These are phyloP conservation scores for Hypoxylon sp. DNA, from an alignment of 2,329 filamentous ascomycete genomes.

Conservation along the genomic window DNA sequence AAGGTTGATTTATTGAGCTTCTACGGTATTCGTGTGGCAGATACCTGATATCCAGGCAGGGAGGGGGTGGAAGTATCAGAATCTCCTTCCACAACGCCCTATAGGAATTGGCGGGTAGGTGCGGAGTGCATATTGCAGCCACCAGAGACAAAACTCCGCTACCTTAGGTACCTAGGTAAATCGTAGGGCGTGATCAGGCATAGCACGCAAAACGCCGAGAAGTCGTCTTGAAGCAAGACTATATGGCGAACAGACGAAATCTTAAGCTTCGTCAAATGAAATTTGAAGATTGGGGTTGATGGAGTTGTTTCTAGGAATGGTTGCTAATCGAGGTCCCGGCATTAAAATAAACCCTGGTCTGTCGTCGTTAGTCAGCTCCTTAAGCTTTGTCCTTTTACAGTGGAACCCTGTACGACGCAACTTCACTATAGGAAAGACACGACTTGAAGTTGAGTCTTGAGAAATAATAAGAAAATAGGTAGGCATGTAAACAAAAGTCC, in stretches of 20 bases:
- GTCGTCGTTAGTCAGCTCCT: not conserved
- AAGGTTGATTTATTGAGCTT: not conserved
- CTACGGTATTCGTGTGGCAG: not conserved
- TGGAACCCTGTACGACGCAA: not conserved
- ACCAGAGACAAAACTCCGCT: constrained; percentile 1
- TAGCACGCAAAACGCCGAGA: not conserved
- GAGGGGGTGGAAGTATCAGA: not conserved
- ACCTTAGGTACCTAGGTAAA: not conserved
- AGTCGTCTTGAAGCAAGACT: not conserved
- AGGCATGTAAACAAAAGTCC: not conserved
- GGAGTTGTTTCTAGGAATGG: not conserved
- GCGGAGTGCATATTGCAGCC: constrained; percentile 10
- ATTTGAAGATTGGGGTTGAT: not conserved
- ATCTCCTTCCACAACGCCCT: not conserved
- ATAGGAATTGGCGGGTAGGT: not conserved
- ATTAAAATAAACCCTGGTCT: constrained; percentile 2
- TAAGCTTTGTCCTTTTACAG: constrained; percentile 1
- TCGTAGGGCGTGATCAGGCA: not conserved
- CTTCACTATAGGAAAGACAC: not conserved
- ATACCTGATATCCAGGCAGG: not conserved
- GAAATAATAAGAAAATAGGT: not conserved
- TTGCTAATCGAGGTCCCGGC: not conserved
- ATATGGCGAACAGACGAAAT: not conserved
- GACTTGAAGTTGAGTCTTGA: not conserved
- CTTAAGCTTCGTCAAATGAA: not conserved